Conservation (phyloP, 768 basidiomycete species). For the Lyophyllum atratum region DNA sequence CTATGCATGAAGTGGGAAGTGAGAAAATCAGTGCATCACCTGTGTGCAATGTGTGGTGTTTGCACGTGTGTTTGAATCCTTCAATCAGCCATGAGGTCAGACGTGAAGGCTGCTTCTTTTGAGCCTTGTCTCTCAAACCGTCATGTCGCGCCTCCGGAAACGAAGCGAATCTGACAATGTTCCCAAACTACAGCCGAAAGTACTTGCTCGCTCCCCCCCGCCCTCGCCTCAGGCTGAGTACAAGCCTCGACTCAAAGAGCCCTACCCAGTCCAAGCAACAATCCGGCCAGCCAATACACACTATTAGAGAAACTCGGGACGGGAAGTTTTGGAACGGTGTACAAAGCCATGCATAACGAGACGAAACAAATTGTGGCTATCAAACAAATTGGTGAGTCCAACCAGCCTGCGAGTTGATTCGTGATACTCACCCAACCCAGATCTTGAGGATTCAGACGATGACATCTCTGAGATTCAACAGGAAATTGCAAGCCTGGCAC, state of each 20-base stretch:
- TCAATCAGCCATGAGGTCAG: slow-evolving; percentile 17
- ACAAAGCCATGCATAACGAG: slow-evolving; percentile 95
- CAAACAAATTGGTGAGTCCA: slow-evolving; percentile 84
- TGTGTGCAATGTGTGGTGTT: slow-evolving; percentile 9
- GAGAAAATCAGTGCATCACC: background rate
- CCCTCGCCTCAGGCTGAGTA: slow-evolving; percentile 48
- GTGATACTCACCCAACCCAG: slow-evolving; percentile 38
- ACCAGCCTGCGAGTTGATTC: background rate
- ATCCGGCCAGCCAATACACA: slow-evolving; percentile 89
- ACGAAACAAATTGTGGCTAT: slow-evolving; percentile 95
- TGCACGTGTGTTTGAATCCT: slow-evolving; percentile 19
- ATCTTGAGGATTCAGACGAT: slow-evolving; percentile 97
- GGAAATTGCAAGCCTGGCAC: slow-evolving; percentile 95
- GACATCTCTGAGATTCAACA: slow-evolving; percentile 99
- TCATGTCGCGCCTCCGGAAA: slow-evolving; percentile 53
- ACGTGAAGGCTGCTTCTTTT: slow-evolving; percentile 24
- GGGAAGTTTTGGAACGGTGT: slow-evolving; percentile 95
- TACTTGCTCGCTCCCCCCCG: slow-evolving; percentile 47
- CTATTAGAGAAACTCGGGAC: slow-evolving; percentile 96
- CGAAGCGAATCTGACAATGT: slow-evolving; percentile 40
- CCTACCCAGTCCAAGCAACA: slow-evolving; percentile 73
- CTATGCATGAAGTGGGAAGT: background rate
- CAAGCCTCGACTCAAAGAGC: slow-evolving; percentile 48
- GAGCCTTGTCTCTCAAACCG: slow-evolving; percentile 27
- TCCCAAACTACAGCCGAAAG: slow-evolving; percentile 39